phyloP scores from a whole-genome alignment of 331 rosid genomes.

The Dryas integrifolia region DNA sequence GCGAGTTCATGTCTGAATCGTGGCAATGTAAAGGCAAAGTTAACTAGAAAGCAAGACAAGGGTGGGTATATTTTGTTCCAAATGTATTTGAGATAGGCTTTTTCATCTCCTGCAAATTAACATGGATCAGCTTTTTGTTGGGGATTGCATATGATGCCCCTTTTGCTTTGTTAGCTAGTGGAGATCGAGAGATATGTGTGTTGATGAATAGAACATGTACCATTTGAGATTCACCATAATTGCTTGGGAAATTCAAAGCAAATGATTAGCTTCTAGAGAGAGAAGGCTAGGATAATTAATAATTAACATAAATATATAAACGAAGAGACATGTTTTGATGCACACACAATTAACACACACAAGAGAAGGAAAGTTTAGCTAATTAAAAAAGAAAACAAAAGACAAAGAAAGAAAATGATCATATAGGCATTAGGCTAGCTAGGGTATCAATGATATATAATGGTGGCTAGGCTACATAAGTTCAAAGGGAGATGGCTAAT shows the following conservation, averaged over 20 bases:
- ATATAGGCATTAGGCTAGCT: too few species aligned
- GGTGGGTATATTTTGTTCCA: constrained; percentile 28
- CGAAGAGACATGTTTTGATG: too few species aligned
- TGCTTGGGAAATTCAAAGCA: constrained; percentile 56
- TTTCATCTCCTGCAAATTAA: constrained; percentile 40
- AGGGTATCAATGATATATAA: neutral
- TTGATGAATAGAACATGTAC: constrained; percentile 69
- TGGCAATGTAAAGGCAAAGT: constrained; percentile 4
- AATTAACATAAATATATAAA: too few species aligned
- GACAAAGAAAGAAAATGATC: neutral
- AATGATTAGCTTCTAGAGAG: constrained; percentile 55
- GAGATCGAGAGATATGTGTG: constrained; percentile 37
- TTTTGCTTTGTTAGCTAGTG: constrained; percentile 57
- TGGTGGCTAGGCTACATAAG: neutral
- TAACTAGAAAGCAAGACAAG: neutral
- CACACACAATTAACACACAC: too few species aligned
- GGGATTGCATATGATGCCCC: constrained; percentile 46
- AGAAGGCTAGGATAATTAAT: neutral
- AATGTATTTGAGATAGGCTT: constrained; percentile 40
- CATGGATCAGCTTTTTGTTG: constrained; percentile 54
- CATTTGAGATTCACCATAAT: constrained; percentile 51
- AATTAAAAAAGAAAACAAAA: too few species aligned
- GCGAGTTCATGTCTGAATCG: constrained; percentile 2
- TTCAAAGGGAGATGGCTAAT: too few species aligned
- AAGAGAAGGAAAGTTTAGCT: too few species aligned